Evolutionary conservation across 139 green algal species (phyloP).

Genomic region (Choricystis sp.): DNA sequence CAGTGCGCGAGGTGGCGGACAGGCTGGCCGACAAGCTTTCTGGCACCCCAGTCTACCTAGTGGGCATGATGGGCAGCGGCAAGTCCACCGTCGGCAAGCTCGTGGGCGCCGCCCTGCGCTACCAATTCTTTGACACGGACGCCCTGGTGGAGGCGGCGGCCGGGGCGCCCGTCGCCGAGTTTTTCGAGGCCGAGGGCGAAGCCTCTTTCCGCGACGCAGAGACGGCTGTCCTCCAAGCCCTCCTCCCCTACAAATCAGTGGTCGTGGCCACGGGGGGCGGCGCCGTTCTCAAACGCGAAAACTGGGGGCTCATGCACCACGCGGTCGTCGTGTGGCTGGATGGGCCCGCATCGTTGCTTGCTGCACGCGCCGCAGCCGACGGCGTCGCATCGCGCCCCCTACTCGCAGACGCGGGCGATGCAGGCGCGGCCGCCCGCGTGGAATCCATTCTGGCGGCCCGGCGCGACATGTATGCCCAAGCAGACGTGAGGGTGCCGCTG

Average conservation of each 20-base stretch:
- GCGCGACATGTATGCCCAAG: neutral
- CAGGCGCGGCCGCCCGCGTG: neutral
- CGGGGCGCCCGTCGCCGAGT: slow-evolving; percentile 31
- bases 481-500: neutral
- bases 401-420: slow-evolving; percentile 16
- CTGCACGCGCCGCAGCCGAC: slow-evolving; percentile 40
- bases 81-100: slow-evolving; percentile 42
- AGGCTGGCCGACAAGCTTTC: slow-evolving; percentile 32
- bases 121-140: slow-evolving; percentile 77
- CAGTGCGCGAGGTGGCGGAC: slow-evolving; percentile 19
- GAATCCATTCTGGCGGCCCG: slow-evolving; percentile 1
- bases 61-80: slow-evolving; percentile 85
- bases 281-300: slow-evolving; percentile 41
- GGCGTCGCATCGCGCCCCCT: slow-evolving; percentile 52
- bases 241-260: slow-evolving; percentile 55
- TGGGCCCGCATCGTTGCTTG: slow-evolving; percentile 42
- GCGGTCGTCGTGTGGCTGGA: slow-evolving; percentile 71
- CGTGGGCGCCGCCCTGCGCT: slow-evolving; percentile 30
- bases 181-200: slow-evolving; percentile 70
- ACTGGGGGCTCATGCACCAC: slow-evolving; percentile 81
- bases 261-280: slow-evolving; percentile 74
- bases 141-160: slow-evolving; percentile 48
- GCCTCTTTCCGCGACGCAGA: slow-evolving; percentile 71
- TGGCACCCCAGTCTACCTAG: slow-evolving; percentile 66
- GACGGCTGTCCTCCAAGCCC: slow-evolving; percentile 49